Conservation (phyloP, 768 basidiomycete genomes). For the Leucosporidium yakuticum region DNA sequence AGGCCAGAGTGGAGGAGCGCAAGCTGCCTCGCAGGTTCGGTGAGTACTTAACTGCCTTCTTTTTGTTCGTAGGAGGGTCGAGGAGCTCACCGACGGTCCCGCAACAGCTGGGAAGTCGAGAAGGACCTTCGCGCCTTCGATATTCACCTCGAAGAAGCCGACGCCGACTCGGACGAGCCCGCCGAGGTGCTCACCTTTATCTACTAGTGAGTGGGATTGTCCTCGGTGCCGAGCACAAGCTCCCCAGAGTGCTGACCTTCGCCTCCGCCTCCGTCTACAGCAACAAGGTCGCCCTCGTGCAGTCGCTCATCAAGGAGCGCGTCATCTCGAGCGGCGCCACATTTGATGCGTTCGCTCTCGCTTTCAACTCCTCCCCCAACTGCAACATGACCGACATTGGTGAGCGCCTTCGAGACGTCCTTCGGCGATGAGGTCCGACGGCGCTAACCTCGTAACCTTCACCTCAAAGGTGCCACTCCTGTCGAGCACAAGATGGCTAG, state of each 20-base stretch:
- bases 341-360: constrained; percentile 4
- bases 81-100: neutral
- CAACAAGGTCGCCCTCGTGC: neutral
- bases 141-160: neutral
- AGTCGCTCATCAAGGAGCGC: neutral
- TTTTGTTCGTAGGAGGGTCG: neutral
- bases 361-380: neutral
- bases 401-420: neutral
- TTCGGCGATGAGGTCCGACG: neutral
- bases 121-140: constrained; percentile 8
- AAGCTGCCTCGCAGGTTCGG: neutral
- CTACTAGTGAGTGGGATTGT: neutral
- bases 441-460: neutral
- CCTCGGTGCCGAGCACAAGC: no score
- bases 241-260: no score
- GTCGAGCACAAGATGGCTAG: neutral
- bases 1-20: neutral
- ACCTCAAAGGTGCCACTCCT: neutral
- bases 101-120: constrained; percentile 6
- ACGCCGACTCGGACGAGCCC: no score
- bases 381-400: constrained; percentile 1
- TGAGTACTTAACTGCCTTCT: no score
- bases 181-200: neutral
- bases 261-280: no score
- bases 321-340: neutral